These are phyloP conservation scores for Blastobotrys chiropterorum DNA, from an alignment of 805 yeast genomes.

Conservation along the genomic window DNA sequence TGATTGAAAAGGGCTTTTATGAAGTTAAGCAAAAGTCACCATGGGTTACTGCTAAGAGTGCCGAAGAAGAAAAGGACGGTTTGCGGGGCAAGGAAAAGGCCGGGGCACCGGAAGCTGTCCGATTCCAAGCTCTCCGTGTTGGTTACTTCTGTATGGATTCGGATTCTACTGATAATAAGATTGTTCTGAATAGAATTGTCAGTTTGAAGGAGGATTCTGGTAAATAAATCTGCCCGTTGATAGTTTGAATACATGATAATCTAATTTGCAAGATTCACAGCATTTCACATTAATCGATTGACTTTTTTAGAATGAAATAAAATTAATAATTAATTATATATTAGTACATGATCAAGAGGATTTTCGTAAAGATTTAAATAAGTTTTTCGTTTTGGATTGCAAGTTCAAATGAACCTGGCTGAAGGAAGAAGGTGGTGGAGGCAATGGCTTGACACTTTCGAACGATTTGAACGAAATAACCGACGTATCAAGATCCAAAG, in stretches of 20 bases:
- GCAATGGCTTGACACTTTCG: conserved; percentile 1
- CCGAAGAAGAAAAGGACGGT: conserved; percentile 48
- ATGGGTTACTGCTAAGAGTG: conserved; percentile 49
- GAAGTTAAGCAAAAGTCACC: conserved; percentile 69
- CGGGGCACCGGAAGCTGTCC: conserved; percentile 67
- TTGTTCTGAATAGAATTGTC: conserved; percentile 85
- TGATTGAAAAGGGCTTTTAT: conserved; percentile 71
- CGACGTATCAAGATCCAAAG: background rate
- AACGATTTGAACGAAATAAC: background rate
- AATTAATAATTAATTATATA: background rate
- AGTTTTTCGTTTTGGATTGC: background rate
- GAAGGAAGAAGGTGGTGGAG: conserved; percentile 4
- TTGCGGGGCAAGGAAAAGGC: conserved; percentile 59
- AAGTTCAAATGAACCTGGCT: background rate
- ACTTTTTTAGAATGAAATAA: too few relatives aligned
- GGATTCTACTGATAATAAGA: conserved; percentile 55
- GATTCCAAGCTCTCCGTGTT: conserved; percentile 96
- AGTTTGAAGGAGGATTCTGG: conserved; percentile 74
- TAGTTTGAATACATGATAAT: background rate
- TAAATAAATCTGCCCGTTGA: conserved; percentile 18
- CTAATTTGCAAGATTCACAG: too few relatives aligned
- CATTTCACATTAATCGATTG: too few relatives aligned
- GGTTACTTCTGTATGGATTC: conserved; percentile 92
- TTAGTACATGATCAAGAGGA: background rate
- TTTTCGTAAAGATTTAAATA: conserved; percentile 3